These are phyloP conservation scores for Salix koriyanagi DNA, from an alignment of 345 rosid genomes.

Conservation along the genomic window DNA sequence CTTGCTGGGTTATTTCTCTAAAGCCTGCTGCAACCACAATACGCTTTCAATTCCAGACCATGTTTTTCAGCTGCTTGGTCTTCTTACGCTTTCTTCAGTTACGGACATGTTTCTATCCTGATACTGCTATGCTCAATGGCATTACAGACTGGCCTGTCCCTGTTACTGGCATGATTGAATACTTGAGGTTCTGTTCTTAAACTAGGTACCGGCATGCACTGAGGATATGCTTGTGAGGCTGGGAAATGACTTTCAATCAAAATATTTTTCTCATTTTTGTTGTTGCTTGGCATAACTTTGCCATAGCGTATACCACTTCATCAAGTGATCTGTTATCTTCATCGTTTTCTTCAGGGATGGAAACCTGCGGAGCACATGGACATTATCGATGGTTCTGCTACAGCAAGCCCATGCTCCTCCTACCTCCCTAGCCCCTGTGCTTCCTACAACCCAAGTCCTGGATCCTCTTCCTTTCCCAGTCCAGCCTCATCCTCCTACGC, in stretches of 20 bases:
- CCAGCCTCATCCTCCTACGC: slow-evolving; percentile 69
- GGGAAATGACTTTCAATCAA: neutral
- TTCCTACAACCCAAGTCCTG: slow-evolving; percentile 83
- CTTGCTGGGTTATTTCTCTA: neutral
- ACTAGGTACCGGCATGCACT: neutral
- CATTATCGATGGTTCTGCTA: slow-evolving; percentile 62
- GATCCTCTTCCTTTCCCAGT: slow-evolving; percentile 79
- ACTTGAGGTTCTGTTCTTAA: neutral
- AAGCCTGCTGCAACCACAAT: neutral
- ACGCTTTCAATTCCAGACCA: neutral
- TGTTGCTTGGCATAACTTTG: neutral
- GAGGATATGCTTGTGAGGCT: neutral
- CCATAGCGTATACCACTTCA: neutral
- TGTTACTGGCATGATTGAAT: neutral
- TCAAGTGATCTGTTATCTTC: neutral
- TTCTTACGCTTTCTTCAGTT: neutral
- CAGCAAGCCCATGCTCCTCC: slow-evolving; percentile 75
- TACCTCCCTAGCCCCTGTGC: slow-evolving; percentile 76
- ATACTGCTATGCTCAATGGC: neutral
- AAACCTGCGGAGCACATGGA: slow-evolving; percentile 76
- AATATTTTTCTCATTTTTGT: neutral
- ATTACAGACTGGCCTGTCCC: neutral
- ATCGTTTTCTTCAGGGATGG: slow-evolving; percentile 60
- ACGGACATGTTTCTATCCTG: neutral
- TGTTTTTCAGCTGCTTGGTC: neutral